Conservation (phyloP, 345 rosid species). For the Draba incana region DNA sequence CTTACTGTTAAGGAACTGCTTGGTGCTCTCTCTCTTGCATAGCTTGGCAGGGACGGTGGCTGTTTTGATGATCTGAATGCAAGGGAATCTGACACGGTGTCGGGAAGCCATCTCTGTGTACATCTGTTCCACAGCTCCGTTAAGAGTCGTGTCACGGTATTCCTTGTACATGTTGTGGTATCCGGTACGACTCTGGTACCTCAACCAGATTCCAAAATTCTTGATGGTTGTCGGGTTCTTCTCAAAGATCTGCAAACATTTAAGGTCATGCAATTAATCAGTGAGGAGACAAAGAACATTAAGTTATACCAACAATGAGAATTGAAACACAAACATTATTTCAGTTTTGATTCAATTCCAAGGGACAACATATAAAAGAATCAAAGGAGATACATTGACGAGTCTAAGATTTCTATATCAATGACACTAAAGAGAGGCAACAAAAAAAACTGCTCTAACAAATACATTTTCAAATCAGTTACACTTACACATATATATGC, state of each 20-base stretch:
- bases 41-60: constrained; percentile 62
- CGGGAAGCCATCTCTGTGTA: constrained; percentile 76
- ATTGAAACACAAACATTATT: too few species aligned
- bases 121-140: constrained; percentile 74
- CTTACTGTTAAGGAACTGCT: constrained; percentile 69
- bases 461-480: too few species aligned
- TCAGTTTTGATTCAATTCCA: neutral
- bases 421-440: too few species aligned
- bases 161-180: constrained; percentile 82
- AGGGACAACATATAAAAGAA: neutral
- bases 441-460: too few species aligned
- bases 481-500: too few species aligned
- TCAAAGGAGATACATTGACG: too few species aligned
- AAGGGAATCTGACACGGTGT: constrained; percentile 69
- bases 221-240: constrained; percentile 65
- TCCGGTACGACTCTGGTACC: constrained; percentile 65
- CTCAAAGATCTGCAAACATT: constrained; percentile 58
- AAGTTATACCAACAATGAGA: too few species aligned
- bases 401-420: too few species aligned
- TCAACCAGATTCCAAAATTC: constrained; percentile 68
- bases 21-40: constrained; percentile 73
- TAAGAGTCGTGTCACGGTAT: constrained; percentile 59
- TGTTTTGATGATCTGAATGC: constrained; percentile 72
- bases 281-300: too few species aligned
- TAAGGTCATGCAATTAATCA: too few species aligned